Evolutionary conservation across 2,329 filamentous ascomycete genomes (phyloP), one percentile per base, ranked within the genome.

Genomic region (Beauveria varroae): DNA sequence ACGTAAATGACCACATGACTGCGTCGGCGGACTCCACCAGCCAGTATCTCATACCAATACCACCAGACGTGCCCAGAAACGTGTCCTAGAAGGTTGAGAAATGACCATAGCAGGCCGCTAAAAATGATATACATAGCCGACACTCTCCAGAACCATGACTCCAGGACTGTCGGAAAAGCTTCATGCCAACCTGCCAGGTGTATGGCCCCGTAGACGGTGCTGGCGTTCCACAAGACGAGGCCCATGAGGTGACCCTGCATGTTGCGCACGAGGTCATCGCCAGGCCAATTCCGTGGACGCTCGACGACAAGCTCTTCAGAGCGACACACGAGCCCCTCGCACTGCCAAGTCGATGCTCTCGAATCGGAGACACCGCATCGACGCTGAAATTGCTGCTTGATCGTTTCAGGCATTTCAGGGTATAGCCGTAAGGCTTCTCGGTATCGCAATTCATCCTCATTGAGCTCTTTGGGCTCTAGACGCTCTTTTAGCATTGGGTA

Each of bases 221-320:
- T 58, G 7, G 56, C 44, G 20, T 40, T 40, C 56, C 44, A 51
- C 9, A 58, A 22, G n/a, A 51, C 24, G 7, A 57, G 8, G 22
- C 44, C 56, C 44, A 58, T 43, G 6, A 58, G 7, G 20, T 40
- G 46, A 8, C 56, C 56, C 20, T 58, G n/a, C 44, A 58, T 43
- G 30, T 51, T 9, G 5, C 57, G 57, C 24, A 53, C 22, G 1
- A 63, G 9, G 26, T 62, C 59, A 8, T 63, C 53, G 37, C 52
- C 46, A 5, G 62, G 62, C 62, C 53, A 63, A 16, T 63, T 63
- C 49, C 58, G 20, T 18, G 58, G 57, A 3, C 52, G 58, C 24
- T 57, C 51, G 16, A 61, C 57, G 7, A 63, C 61, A 12, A 63
- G 57, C 34, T 63, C 57, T 28, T 63, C 61, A 20, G 57, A 61